Base-by-base conservation (phyloP, 1,284 basidiomycete genomes). In the Boletellus deceptivus region DNA sequence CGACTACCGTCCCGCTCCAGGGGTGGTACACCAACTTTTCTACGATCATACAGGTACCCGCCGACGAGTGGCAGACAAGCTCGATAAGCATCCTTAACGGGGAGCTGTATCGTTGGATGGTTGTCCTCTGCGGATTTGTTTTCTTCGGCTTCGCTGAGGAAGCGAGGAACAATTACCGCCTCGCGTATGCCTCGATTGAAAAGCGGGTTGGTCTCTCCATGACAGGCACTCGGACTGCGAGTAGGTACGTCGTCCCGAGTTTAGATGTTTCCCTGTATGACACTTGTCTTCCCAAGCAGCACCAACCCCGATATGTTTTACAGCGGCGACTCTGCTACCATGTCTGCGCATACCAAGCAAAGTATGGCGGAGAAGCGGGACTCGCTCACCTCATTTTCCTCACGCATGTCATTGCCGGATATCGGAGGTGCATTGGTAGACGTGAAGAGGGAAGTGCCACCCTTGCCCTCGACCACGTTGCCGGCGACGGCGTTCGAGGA, bases 111-210 rank as follows among this genome's bases (percentile, higher is more conserved):
- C 71, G 78, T n/a, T 83, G 77, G 74, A 34, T 71, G 4, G 13
- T 67, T 24, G 52, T 77, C 20, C 11, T 75, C 10, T 76, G 75
- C 47, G 77, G 76, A 0, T 54, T 78, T 53, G 22, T 84, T 37
- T 87, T 84, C 70, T 86, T 88, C 59, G 84, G 86, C 0, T 79
- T 86, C 40, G 83, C 83, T 0, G 78, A 81, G 46, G 86, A 89
- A 70, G 83, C 83, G 35, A 72, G 70, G 55, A 79, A 68, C 57
- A 75, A 82, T 55, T 88, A 86, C 64, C 65, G 62, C 70, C 64
- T 68, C 17, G 75, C 73, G 7, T 71, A 74, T 47, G 49, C 53
- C 4, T 72, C 74, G 9, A 69, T 83, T 45, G 70, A 75, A 55
- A 77, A 78, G 64, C 73, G 72, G 42, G 67, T 76, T 42, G 77